A percentile compares a stretch with the other conserved stretches of the same genome.
Conservation (phyloP, 179 eudicot species). For the Silene noctiflora region DNA sequence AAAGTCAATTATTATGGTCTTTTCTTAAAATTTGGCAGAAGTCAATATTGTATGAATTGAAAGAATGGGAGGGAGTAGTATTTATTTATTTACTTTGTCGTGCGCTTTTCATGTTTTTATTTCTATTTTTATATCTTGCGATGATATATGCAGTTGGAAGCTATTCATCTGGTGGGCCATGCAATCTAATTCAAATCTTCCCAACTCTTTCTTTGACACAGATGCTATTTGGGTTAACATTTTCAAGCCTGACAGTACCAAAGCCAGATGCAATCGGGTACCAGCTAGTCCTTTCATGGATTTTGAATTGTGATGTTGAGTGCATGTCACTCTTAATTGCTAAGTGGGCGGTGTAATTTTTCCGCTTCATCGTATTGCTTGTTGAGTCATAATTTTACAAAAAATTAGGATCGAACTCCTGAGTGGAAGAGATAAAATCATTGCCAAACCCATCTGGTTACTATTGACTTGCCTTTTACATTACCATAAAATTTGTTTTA, state of each 20-base stretch:
- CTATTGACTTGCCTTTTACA: not conserved
- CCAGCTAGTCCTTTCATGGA: slow-evolving; percentile 6
- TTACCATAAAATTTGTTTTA: not conserved
- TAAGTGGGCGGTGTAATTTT: slow-evolving; percentile 7
- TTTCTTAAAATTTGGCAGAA: too few species aligned
- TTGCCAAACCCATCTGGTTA: not conserved
- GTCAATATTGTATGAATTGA: too few species aligned
- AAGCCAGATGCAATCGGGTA: slow-evolving; percentile 68
- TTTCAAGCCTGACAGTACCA: slow-evolving; percentile 70
- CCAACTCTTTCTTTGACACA: slow-evolving; percentile 43
- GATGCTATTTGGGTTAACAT: slow-evolving; percentile 63
- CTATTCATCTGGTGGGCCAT: slow-evolving; percentile 1
- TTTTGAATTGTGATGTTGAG: slow-evolving; percentile 4
- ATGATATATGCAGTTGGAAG: slow-evolving; percentile 5
- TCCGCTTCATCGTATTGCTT: not conserved
- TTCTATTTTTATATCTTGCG: not conserved
- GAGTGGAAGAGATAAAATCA: not conserved
- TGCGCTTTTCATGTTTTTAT: not conserved
- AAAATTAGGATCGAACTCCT: not conserved
- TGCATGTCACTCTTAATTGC: slow-evolving; percentile 3
- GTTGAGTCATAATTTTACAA: not conserved
- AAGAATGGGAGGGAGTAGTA: too few species aligned
- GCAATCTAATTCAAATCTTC: slow-evolving; percentile 18
- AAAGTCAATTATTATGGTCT: too few species aligned
- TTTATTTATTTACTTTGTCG: not conserved